Conservation (phyloP, 2,329 filamentous ascomycete species). For the Microcyclospora pomicola region DNA sequence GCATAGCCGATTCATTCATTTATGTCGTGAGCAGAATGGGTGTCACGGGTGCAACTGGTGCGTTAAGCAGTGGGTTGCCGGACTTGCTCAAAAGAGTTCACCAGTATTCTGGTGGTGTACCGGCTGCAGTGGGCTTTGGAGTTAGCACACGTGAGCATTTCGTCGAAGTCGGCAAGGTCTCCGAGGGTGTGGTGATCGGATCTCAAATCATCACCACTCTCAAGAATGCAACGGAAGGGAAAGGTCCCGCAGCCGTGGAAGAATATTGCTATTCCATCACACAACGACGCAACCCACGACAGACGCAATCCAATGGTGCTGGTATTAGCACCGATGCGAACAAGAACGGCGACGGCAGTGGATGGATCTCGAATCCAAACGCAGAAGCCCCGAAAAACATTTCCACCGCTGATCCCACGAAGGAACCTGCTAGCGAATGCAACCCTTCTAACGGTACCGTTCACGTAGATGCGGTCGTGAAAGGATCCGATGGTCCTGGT, state of each 20-base stretch:
- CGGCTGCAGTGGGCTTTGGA: slow-evolving; percentile 87
- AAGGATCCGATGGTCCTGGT: slow-evolving; percentile 45
- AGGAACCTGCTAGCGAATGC: slow-evolving; percentile 19
- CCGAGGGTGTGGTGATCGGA: slow-evolving; percentile 92
- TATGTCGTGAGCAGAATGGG: slow-evolving; percentile 97
- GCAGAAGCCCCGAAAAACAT: slow-evolving; percentile 20
- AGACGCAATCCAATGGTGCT: slow-evolving; percentile 8
- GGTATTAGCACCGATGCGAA: slow-evolving; percentile 22
- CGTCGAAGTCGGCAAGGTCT: slow-evolving; percentile 63
- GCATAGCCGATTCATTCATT: slow-evolving; percentile 95
- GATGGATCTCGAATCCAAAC: slow-evolving; percentile 20
- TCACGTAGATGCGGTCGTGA: slow-evolving; percentile 56
- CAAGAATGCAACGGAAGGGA: slow-evolving; percentile 50
- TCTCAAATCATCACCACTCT: slow-evolving; percentile 85
- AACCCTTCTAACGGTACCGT: slow-evolving; percentile 36
- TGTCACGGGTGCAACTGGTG: slow-evolving; percentile 80
- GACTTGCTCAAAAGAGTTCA: slow-evolving; percentile 75
- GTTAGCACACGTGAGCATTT: slow-evolving; percentile 95
- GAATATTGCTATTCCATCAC: slow-evolving; percentile 72
- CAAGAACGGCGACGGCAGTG: slow-evolving; percentile 21
- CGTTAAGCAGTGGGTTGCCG: slow-evolving; percentile 67
- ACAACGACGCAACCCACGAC: slow-evolving; percentile 14
- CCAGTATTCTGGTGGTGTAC: slow-evolving; percentile 79
- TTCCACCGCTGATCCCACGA: slow-evolving; percentile 21
- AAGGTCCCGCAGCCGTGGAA: slow-evolving; percentile 59